Evolutionary conservation across 1,284 basidiomycete genomes (phyloP).

Genomic region (Coriolopsis trogii): DNA sequence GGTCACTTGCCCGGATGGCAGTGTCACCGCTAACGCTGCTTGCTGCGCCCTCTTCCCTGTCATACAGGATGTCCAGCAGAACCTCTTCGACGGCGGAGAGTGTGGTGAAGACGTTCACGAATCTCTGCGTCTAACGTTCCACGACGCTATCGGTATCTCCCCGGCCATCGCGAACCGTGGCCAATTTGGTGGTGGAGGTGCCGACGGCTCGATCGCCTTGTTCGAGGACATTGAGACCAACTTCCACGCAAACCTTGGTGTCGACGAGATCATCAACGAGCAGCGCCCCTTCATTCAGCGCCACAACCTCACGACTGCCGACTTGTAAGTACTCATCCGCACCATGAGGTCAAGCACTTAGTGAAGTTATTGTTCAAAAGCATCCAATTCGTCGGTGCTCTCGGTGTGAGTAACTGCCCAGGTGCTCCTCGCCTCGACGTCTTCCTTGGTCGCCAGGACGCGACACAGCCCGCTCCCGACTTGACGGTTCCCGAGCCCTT

Average conservation of each 20-base stretch:
- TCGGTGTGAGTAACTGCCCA: slow-evolving; percentile 44
- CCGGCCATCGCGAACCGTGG: slow-evolving; percentile 1
- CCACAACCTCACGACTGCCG: slow-evolving; percentile 40
- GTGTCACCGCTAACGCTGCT: slow-evolving; percentile 14
- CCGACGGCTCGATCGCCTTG: slow-evolving; percentile 15
- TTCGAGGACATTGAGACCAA: slow-evolving; percentile 19
- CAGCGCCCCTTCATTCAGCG: slow-evolving; percentile 10
- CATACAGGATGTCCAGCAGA: slow-evolving; percentile 15
- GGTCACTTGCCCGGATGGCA: slow-evolving; percentile 15
- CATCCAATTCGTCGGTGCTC: slow-evolving; percentile 45
- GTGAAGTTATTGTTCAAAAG: neutral
- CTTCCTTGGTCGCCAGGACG: slow-evolving; percentile 33
- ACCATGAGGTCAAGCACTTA: no score
- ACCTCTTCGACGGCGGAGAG: slow-evolving; percentile 17
- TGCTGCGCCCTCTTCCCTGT: slow-evolving; percentile 15
- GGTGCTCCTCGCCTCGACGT: slow-evolving; percentile 44
- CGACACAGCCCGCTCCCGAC: slow-evolving; percentile 37
- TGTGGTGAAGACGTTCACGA: slow-evolving; percentile 19
- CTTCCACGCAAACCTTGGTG: slow-evolving; percentile 17
- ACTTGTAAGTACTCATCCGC: slow-evolving; percentile 31
- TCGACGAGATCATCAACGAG: slow-evolving; percentile 19
- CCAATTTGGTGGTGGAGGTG: slow-evolving; percentile 10
- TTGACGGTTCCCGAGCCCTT: slow-evolving; percentile 42
- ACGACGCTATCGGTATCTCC: slow-evolving; percentile 19
- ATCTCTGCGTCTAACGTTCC: slow-evolving; percentile 19